Base-by-base conservation (phyloP, 768 basidiomycete genomes). In the Boletus rubroflammeus region DNA sequence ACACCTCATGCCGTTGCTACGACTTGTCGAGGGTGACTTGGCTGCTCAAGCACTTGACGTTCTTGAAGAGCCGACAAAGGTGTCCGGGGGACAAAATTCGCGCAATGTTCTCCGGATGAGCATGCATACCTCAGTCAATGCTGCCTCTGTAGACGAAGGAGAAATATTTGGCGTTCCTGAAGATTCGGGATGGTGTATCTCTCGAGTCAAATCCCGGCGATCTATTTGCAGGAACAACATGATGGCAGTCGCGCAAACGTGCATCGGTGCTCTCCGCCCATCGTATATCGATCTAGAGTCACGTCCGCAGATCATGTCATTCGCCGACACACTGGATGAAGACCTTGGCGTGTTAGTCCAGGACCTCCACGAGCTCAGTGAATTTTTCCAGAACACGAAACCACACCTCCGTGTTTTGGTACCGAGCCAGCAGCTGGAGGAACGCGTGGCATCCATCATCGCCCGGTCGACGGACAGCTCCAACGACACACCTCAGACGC, bases 71-170 rank as follows among this genome's bases (percentile, higher is more conserved):
- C 93, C 93, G 0, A 83, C 90, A 70, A 81, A 79, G 19, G 86
- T 93, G 72, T 83, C 83, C 1, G 83, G 85, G 40, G 87, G 89
- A 23, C 84, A 83, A 44, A 79, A 86, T 0, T 90, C 91, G 1
- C 88, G 88, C 55, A 88, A 92, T 60, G 89, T 94, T n/a, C 76
- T 95, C 23, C 83, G 91, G 6, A 93, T 95, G 90, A 93, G 93
- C 69, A 86, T 94, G 82, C 85, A 88, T 58, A 67, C 78, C 23
- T 80, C 78, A 28, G 69, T 77, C 15, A 69, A 72, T 32, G 66
- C 73, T 28, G 66, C 74, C 25, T 73, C 78, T 40, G 74, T 78
- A 11, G 82, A 87, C 36, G 77, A 81, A 6, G 82, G 84, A 1
- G 85, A 84, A 23, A 79, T 95, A 13, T 95, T 95, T 65, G 92